Percentiles rank a stretch among this genome's conserved stretches.
Conservation (phyloP, 2,329 filamentous ascomycete genomes). For the Aspergillus hortae region DNA sequence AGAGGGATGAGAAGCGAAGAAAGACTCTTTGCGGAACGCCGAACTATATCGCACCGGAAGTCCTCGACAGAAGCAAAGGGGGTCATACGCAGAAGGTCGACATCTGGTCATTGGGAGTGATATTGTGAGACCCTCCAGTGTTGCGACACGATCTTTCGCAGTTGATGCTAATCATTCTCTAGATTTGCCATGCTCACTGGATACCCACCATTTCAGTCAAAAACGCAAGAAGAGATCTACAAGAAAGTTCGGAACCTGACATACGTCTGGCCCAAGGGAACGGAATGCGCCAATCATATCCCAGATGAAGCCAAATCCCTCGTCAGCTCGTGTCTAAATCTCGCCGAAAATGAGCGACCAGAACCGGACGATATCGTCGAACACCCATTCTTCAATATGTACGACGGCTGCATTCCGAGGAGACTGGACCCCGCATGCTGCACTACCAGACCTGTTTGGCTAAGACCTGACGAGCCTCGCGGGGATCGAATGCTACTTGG, state of each 20-base stretch:
- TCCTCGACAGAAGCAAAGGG: slow-evolving; percentile 87
- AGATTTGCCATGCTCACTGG: slow-evolving; percentile 96
- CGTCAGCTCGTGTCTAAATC: slow-evolving; percentile 45
- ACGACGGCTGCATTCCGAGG: slow-evolving; percentile 45
- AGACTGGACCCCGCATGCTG: slow-evolving; percentile 39
- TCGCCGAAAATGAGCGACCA: slow-evolving; percentile 47
- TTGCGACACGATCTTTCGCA: slow-evolving; percentile 1
- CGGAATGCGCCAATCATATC: slow-evolving; percentile 43
- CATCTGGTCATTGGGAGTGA: slow-evolving; percentile 96
- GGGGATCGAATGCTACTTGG: slow-evolving; percentile 44
- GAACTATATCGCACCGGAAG: slow-evolving; percentile 97
- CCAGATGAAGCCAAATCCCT: slow-evolving; percentile 48
- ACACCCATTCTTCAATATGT: slow-evolving; percentile 50
- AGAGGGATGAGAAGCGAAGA: slow-evolving; percentile 79
- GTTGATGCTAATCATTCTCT: slow-evolving; percentile 18
- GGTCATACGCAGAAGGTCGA: slow-evolving; percentile 98
- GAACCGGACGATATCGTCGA: slow-evolving; percentile 50
- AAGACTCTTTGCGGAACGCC: slow-evolving; percentile 96
- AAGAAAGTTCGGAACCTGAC: slow-evolving; percentile 46
- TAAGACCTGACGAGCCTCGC: slow-evolving; percentile 41
- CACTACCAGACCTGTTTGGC: slow-evolving; percentile 40
- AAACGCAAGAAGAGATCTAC: slow-evolving; percentile 52
- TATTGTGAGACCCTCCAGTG: slow-evolving; percentile 62
- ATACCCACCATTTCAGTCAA: slow-evolving; percentile 91
- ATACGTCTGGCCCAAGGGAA: slow-evolving; percentile 49